Base-by-base conservation (phyloP, 1,284 basidiomycete genomes). In the Ceratorhiza oryzae-sativae region DNA sequence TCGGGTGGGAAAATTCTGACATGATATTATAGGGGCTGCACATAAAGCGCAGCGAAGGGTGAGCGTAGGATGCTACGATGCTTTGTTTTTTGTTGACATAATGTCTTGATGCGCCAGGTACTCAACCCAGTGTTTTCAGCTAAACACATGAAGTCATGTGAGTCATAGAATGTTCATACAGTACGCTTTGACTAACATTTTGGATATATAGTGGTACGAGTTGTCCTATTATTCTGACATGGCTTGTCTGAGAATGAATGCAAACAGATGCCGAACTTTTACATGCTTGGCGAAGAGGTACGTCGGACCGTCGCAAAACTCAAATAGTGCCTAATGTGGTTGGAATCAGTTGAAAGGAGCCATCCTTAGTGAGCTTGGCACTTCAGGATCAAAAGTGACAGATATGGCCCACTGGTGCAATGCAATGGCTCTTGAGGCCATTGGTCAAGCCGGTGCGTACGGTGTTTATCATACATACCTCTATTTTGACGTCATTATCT, bases 11-110 rank as follows among this genome's bases (percentile, higher is more conserved):
- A n/a, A 15, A 13, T 8, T 18, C 42, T 45, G 42, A 45, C 18
- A 13, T 30, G 15, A 30, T 25, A 15, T 2, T 27, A 3, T 51
- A 68, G 63, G 51, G 2, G 10, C 30, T 42, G 3, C 18, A 12
- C 63, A 68, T 27, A 68, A 56, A 49, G 51, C 34, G 1, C 63
- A 68, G 20, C 49, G 63, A 51, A 68, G 56, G 63, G 63, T 56
- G n/a, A 25, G n/a, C 25, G n/a, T 49, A 3, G 9, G 9, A 5
- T 23, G 2, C 3, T 18, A 23, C 3, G 4, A 4, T 23, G 23
- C 10, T 20, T 39, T 39, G 6, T 6, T 39, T 39, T 5, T 6
- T 39, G 36, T n/a, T 41, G 3, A 34, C 1, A 58, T 23, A 10
- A 39, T 56, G 12, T n/a, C 46, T n/a, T 32, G 32, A 41, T 42